Conservation (phyloP, 257 asterid genomes). For the Capsicum pubescens region DNA sequence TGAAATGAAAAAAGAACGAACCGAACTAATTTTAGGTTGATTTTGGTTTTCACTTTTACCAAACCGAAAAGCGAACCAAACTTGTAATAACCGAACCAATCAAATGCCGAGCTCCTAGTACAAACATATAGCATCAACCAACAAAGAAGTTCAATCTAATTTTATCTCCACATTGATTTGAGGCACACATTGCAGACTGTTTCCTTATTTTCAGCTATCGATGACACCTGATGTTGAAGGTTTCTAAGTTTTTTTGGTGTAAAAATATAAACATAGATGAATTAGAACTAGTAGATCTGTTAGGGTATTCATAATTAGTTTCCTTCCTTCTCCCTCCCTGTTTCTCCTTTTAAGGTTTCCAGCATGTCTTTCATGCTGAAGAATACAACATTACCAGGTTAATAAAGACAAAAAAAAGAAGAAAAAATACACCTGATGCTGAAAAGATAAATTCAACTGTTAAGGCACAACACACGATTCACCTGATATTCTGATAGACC, state of each 20-base stretch:
- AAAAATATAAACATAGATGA: too few relatives aligned
- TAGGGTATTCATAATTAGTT: too few relatives aligned
- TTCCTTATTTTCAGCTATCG: background rate
- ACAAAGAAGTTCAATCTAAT: background rate
- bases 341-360: too few relatives aligned
- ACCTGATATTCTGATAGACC: background rate
- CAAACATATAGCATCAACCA: conserved; percentile 8
- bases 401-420: too few relatives aligned
- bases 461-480: background rate
- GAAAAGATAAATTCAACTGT: conserved; percentile 1
- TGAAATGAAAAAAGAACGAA: background rate
- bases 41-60: background rate
- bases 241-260: too few relatives aligned
- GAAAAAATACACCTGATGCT: background rate
- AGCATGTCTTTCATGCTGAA: too few relatives aligned
- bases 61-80: background rate
- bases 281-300: too few relatives aligned
- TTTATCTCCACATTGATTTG: background rate
- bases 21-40: background rate
- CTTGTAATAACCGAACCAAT: background rate
- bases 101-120: background rate
- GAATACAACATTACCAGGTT: too few relatives aligned
- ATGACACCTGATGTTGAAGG: background rate
- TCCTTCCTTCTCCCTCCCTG: too few relatives aligned
- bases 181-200: conserved; percentile 15